These are phyloP conservation scores for Fibroporia radiculosa DNA, from an alignment of 768 basidiomycete species.

Conservation along the genomic window DNA sequence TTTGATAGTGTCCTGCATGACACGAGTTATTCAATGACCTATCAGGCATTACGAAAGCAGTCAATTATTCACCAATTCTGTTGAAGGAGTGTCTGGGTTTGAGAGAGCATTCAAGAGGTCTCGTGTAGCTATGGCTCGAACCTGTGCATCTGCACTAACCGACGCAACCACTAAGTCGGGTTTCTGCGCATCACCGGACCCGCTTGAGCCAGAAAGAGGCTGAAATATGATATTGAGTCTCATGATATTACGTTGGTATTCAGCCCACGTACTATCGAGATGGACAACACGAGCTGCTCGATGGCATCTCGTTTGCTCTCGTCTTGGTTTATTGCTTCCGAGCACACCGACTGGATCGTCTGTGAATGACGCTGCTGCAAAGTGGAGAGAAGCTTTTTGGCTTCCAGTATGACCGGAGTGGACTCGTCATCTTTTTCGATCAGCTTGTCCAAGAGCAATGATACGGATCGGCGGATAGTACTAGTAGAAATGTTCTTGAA, in stretches of 20 bases:
- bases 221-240: background rate
- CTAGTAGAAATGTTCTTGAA: constrained; percentile 14
- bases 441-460: constrained; percentile 10
- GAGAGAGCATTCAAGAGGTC: constrained; percentile 39
- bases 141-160: constrained; percentile 50
- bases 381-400: constrained; percentile 35
- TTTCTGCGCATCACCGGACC: background rate
- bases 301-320: constrained; percentile 30
- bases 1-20: constrained; percentile 43
- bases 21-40: background rate
- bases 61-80: constrained; percentile 33
- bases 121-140: constrained; percentile 53
- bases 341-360: constrained; percentile 35
- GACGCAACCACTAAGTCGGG: constrained; percentile 39
- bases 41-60: constrained; percentile 4
- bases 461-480: constrained; percentile 14
- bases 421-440: constrained; percentile 2
- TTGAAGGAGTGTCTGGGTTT: constrained; percentile 20
- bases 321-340: constrained; percentile 26
- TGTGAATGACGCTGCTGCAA: constrained; percentile 62
- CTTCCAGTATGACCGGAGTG: background rate
- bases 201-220: background rate
- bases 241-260: too few relatives aligned
- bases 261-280: constrained; percentile 52
- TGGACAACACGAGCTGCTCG: constrained; percentile 49